phyloP scores from a whole-genome alignment of 2,329 filamentous ascomycete species.

The Colletotrichum godetiae region DNA sequence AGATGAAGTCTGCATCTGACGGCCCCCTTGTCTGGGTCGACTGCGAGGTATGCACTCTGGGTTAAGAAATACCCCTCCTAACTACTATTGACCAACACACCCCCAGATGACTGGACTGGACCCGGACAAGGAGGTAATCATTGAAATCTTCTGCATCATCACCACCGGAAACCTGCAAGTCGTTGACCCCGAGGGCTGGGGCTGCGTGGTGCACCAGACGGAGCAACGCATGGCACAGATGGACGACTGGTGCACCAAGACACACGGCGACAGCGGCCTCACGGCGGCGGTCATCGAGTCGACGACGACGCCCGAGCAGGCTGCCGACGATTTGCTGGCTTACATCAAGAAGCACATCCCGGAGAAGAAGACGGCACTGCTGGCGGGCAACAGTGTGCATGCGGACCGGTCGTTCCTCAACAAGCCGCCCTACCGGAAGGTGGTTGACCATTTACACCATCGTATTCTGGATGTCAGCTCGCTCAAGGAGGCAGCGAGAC shows the following conservation, averaged over 20 bases:
- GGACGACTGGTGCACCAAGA: slow-evolving; percentile 88
- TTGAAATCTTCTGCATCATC: slow-evolving; percentile 93
- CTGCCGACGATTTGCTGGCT: slow-evolving; percentile 76
- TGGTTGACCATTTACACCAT: slow-evolving; percentile 86
- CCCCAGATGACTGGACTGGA: slow-evolving; percentile 91
- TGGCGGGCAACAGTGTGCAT: slow-evolving; percentile 95
- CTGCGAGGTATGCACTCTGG: slow-evolving; percentile 58
- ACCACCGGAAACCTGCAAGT: slow-evolving; percentile 84
- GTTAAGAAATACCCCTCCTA: not conserved
- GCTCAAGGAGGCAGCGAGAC: slow-evolving; percentile 87
- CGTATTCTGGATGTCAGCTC: slow-evolving; percentile 91
- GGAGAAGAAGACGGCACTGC: slow-evolving; percentile 71
- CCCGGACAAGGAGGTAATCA: slow-evolving; percentile 81
- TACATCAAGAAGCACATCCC: slow-evolving; percentile 84
- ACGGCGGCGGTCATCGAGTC: slow-evolving; percentile 81
- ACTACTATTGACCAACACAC: slow-evolving; percentile 11
- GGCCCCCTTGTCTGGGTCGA: slow-evolving; percentile 90
- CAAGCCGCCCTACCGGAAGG: slow-evolving; percentile 76
- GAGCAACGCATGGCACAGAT: slow-evolving; percentile 79
- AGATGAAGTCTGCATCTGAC: slow-evolving; percentile 38
- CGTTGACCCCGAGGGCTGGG: slow-evolving; percentile 82
- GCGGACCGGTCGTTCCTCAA: slow-evolving; percentile 86
- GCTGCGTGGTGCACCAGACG: slow-evolving; percentile 80
- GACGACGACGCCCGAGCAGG: slow-evolving; percentile 75
- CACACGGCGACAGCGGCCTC: slow-evolving; percentile 85